Percentiles rank a stretch among this genome's conserved stretches.
Evolutionary conservation across 306 rosid species (phyloP).

Genomic region (Casuarina cunninghamiana): DNA sequence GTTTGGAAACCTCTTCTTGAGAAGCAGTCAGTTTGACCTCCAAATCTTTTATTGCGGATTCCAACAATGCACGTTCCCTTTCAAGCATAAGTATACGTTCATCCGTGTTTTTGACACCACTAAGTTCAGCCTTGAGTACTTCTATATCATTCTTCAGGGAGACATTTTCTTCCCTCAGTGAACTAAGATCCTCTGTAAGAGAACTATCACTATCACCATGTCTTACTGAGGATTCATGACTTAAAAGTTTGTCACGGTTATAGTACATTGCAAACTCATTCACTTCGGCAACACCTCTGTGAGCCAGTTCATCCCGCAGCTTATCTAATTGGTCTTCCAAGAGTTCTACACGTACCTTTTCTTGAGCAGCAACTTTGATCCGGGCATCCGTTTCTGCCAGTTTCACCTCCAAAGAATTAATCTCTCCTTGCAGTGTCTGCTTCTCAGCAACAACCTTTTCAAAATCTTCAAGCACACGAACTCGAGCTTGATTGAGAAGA

Average conservation of each 20-base stretch:
- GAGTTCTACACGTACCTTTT: slow-evolving; percentile 63
- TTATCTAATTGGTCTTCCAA: slow-evolving; percentile 63
- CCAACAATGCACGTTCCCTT: slow-evolving; percentile 66
- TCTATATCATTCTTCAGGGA: slow-evolving; percentile 56
- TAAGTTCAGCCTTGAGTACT: slow-evolving; percentile 55
- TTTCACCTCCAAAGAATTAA: slow-evolving; percentile 61
- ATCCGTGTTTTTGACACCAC: slow-evolving; percentile 47
- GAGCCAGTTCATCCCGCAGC: slow-evolving; percentile 49
- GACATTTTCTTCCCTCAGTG: slow-evolving; percentile 70
- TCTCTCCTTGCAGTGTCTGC: slow-evolving; percentile 70
- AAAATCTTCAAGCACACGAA: slow-evolving; percentile 70
- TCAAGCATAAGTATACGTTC: slow-evolving; percentile 67
- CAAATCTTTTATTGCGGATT: slow-evolving; percentile 66
- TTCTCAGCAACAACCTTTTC: slow-evolving; percentile 75
- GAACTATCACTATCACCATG: slow-evolving; percentile 33
- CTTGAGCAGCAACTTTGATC: slow-evolving; percentile 64
- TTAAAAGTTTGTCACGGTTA: slow-evolving; percentile 28
- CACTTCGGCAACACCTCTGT: slow-evolving; percentile 39
- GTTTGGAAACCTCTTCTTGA: slow-evolving; percentile 65
- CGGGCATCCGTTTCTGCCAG: slow-evolving; percentile 76
- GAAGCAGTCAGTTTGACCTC: slow-evolving; percentile 62
- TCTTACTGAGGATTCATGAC: slow-evolving; percentile 28
- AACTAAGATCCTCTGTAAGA: slow-evolving; percentile 54
- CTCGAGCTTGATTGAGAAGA: slow-evolving; percentile 79
- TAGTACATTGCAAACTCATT: slow-evolving; percentile 35